A percentile compares a stretch with the other conserved stretches of the same genome.
Evolutionary conservation across 441 rosid genomes (phyloP).

Genomic region (Oxalis stricta): DNA sequence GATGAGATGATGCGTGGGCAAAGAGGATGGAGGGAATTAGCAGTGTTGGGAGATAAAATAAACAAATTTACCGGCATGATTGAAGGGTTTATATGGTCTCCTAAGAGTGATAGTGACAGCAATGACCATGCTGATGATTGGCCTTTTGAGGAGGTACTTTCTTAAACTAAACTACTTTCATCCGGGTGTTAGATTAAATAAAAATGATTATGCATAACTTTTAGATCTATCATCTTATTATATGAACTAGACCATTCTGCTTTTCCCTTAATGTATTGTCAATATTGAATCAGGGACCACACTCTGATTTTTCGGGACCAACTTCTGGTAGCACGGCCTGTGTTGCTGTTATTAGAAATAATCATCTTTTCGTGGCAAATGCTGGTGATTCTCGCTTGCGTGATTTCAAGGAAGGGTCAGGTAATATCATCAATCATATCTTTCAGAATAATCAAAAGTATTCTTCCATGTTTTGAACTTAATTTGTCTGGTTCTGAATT

Average conservation of each 20-base stretch:
- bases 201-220: no score
- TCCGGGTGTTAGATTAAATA: no score
- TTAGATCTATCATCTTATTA: no score
- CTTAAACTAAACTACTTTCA: neutral
- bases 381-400: constrained; percentile 94
- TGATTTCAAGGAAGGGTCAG: constrained; percentile 83
- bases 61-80: constrained; percentile 84
- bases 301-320: constrained; percentile 81
- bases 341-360: constrained; percentile 50
- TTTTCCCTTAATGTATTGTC: neutral
- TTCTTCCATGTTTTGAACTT: neutral
- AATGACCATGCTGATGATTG: constrained; percentile 47
- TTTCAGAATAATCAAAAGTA: neutral
- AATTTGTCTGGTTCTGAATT: neutral
- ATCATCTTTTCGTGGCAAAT: constrained; percentile 67
- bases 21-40: constrained; percentile 92
- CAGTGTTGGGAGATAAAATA: constrained; percentile 68
- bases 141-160: constrained; percentile 67
- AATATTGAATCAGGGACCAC: constrained; percentile 55
- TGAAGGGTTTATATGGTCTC: constrained; percentile 93
- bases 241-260: no score
- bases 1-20: constrained; percentile 99
- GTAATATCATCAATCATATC: constrained; percentile 24
- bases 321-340: constrained; percentile 79
- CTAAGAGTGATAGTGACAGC: constrained; percentile 40